phyloP scores from a whole-genome alignment of 2,329 filamentous ascomycete genomes.

The Trichoderma endophyticum region DNA sequence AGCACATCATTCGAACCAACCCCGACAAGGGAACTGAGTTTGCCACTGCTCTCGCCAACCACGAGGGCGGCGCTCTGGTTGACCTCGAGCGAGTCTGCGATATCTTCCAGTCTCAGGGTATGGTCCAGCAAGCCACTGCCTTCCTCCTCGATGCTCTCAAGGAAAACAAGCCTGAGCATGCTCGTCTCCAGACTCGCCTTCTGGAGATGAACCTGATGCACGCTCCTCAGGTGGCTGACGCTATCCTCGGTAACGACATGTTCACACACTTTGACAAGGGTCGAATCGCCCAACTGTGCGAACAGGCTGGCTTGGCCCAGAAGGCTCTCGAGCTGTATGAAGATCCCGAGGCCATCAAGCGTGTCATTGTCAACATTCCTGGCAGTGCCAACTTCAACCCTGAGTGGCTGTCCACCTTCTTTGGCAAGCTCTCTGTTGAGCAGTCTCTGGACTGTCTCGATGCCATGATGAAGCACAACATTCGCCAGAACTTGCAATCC shows the following conservation, averaged over 20 bases:
- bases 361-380: constrained; percentile 78
- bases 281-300: constrained; percentile 85
- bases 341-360: constrained; percentile 84
- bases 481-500: constrained; percentile 91
- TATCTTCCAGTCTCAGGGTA: constrained; percentile 95
- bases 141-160: constrained; percentile 95
- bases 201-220: constrained; percentile 98
- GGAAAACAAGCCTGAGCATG: constrained; percentile 92
- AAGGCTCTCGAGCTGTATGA: constrained; percentile 94
- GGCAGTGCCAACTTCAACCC: constrained; percentile 80
- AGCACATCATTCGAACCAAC: constrained; percentile 88
- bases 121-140: constrained; percentile 97
- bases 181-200: constrained; percentile 85
- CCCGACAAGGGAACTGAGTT: constrained; percentile 95
- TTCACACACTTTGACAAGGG: constrained; percentile 95
- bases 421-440: constrained; percentile 91
- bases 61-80: constrained; percentile 80
- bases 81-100: constrained; percentile 94
- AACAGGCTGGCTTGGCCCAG: constrained; percentile 83
- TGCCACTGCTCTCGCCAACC: constrained; percentile 84
- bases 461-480: constrained; percentile 94
- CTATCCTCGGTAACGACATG: constrained; percentile 97
- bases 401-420: constrained; percentile 90
- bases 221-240: constrained; percentile 94
- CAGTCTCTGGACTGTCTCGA: constrained; percentile 92